These are phyloP conservation scores for rapeseed (Brassica napus) DNA, from an alignment of 345 rosid genomes.

Conservation along the genomic window Da-Ae NC_063444.1:1677501-1678000, in stretches of 20 bases:
- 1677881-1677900: not conserved
- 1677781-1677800: conserved; percentile 16
- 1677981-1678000: conserved; percentile 40
- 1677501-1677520: no score
- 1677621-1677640: no score
- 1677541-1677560: no score
- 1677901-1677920: conserved; percentile 9
- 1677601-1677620: no score
- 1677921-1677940: conserved; percentile 17
- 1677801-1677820: not conserved
- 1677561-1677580: no score
- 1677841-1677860: conserved; percentile 16
- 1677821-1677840: conserved; percentile 6
- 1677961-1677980: conserved; percentile 12
- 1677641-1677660: no score
- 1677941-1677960: conserved; percentile 30
- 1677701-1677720: no score
- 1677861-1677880: conserved; percentile 4
- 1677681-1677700: no score
- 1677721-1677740: not conserved
- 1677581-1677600: no score
- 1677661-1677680: no score
- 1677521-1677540: no score
- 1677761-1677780: conserved; percentile 16
- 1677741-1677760: conserved; percentile 19